Evolutionary conservation across 2,329 filamentous ascomycete species (phyloP).

Genomic region (Rhynchosporium agropyri): DNA sequence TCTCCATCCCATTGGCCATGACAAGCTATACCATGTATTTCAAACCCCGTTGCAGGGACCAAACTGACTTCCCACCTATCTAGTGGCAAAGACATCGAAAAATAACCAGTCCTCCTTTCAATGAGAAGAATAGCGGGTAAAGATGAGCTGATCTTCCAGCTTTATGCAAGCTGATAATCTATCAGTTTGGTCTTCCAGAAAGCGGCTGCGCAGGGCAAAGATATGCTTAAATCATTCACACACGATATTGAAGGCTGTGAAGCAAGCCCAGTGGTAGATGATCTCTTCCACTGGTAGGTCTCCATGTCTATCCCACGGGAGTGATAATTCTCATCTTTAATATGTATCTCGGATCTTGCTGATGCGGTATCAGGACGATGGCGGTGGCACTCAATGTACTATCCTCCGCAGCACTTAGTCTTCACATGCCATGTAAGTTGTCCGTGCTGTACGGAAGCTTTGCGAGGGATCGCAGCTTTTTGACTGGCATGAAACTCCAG

Average conservation of each 20-base stretch:
- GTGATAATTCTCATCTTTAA: too few relatives aligned
- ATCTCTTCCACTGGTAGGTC: constrained; percentile 36
- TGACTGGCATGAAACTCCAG: background rate
- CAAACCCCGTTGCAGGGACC: background rate
- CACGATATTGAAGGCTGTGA: constrained; percentile 21
- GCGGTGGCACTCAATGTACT: constrained; percentile 54
- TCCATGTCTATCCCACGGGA: background rate
- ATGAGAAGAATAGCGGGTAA: constrained; percentile 61
- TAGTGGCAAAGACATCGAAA: constrained; percentile 73
- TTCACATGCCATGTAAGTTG: constrained; percentile 19
- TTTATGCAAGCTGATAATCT: background rate
- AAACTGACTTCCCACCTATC: background rate
- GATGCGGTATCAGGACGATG: constrained; percentile 45
- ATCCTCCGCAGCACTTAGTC: constrained; percentile 51
- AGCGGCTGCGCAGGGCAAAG: constrained; percentile 39
- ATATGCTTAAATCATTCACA: constrained; percentile 42
- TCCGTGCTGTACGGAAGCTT: too few relatives aligned
- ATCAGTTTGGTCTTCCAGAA: constrained; percentile 46
- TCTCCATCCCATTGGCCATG: background rate
- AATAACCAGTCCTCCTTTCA: constrained; percentile 70
- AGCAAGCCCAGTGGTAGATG: constrained; percentile 27
- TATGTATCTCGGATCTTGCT: background rate
- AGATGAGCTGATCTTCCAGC: background rate
- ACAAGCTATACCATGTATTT: background rate
- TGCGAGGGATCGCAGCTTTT: too few relatives aligned